Conservation (phyloP, 1,139 yeast genomes). For the Yamadazyma triangularis region DNA sequence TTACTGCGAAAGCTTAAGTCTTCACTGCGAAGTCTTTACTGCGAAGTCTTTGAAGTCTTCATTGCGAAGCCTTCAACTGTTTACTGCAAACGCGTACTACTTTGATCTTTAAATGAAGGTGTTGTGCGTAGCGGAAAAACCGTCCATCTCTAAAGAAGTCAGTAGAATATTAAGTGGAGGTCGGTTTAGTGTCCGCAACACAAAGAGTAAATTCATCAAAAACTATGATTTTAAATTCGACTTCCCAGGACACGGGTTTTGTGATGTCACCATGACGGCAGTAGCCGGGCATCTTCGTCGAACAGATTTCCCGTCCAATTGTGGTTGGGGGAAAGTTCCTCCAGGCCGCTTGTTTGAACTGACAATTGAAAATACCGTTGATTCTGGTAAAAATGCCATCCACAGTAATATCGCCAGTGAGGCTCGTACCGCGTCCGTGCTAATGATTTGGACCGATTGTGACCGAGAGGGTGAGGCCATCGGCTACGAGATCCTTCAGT, state of each 20-base stretch:
- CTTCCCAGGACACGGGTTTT: constrained; percentile 55
- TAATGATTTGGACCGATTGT: constrained; percentile 98
- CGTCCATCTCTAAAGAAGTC: constrained; percentile 88
- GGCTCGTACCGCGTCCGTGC: constrained; percentile 52
- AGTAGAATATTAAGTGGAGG: constrained; percentile 78
- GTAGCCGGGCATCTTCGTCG: constrained; percentile 81
- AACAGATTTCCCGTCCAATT: constrained; percentile 62
- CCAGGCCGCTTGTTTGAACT: constrained; percentile 69
- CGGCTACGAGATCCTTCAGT: constrained; percentile 76
- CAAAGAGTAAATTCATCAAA: constrained; percentile 61
- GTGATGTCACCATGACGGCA: constrained; percentile 87
- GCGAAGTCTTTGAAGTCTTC: too few relatives aligned
- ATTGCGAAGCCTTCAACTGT: too few relatives aligned
- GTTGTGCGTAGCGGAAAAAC: constrained; percentile 96
- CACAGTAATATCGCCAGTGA: constrained; percentile 58
- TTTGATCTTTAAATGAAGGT: constrained; percentile 58
- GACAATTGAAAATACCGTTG: constrained; percentile 45
- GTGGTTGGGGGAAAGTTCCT: constrained; percentile 63
- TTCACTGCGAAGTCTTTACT: too few relatives aligned
- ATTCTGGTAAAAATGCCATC: constrained; percentile 16
- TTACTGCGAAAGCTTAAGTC: too few relatives aligned
- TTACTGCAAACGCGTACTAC: too few relatives aligned
- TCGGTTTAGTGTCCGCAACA: constrained; percentile 39
- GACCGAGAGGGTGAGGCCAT: constrained; percentile 98
- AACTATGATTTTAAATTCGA: constrained; percentile 75